Evolutionary conservation across 1,139 yeast species (phyloP).

Genomic region (Zygosaccharomyces sapae): DNA sequence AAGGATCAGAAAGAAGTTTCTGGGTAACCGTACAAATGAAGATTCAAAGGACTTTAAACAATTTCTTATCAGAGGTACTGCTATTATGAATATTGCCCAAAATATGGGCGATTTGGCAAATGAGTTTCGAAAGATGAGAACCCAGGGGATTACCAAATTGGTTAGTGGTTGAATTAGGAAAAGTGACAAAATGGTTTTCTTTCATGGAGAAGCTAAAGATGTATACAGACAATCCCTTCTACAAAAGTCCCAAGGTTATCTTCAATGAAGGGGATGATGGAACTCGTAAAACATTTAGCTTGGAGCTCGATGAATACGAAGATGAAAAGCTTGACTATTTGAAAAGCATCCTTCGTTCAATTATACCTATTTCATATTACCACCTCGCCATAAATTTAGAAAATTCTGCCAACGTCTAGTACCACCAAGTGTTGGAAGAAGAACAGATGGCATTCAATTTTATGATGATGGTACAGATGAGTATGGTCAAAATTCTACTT

Average conservation of each 20-base stretch:
- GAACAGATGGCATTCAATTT: slow-evolving; percentile 61
- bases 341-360: slow-evolving; percentile 64
- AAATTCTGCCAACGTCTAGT: slow-evolving; percentile 70
- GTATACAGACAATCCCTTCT: slow-evolving; percentile 40
- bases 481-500: slow-evolving; percentile 50
- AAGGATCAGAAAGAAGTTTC: slow-evolving; percentile 32
- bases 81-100: slow-evolving; percentile 42
- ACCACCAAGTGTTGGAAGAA: slow-evolving; percentile 64
- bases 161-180: slow-evolving; percentile 3
- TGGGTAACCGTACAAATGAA: slow-evolving; percentile 19
- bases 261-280: slow-evolving; percentile 34
- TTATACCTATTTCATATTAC: slow-evolving; percentile 59
- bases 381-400: slow-evolving; percentile 63
- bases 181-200: slow-evolving; percentile 7
- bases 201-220: slow-evolving; percentile 13
- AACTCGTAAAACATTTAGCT: slow-evolving; percentile 38
- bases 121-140: slow-evolving; percentile 11
- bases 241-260: slow-evolving; percentile 34
- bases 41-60: slow-evolving; percentile 36
- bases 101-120: slow-evolving; percentile 35
- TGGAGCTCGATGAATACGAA: slow-evolving; percentile 40
- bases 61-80: slow-evolving; percentile 44
- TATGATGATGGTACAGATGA: slow-evolving; percentile 33
- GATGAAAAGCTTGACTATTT: slow-evolving; percentile 52
- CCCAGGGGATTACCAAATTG: slow-evolving; percentile 6